phyloP scores from a whole-genome alignment of 1,284 basidiomycete species.

The Trametes polyzona region DNA sequence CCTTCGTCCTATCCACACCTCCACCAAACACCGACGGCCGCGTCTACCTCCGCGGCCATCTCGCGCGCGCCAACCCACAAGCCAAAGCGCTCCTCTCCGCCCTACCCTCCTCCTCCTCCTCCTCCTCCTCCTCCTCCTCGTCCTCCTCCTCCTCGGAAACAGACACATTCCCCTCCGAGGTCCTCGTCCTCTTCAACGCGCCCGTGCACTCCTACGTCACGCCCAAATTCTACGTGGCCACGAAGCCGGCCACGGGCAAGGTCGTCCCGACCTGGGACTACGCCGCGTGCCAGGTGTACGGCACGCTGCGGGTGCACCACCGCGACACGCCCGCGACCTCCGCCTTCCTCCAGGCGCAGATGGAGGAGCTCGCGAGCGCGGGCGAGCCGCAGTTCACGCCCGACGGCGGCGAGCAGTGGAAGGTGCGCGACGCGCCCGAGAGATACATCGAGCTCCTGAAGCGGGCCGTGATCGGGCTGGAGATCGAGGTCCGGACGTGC shows the following conservation, averaged over 20 bases:
- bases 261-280: conserved; percentile 37
- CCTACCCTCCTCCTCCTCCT: no score
- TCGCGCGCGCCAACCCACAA: conserved; percentile 36
- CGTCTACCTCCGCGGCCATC: conserved; percentile 31
- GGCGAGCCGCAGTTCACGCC: conserved; percentile 25
- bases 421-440: conserved; percentile 30
- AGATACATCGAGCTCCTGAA: conserved; percentile 30
- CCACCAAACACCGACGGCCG: not conserved
- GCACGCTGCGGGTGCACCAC: conserved; percentile 27
- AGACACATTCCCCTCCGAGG: conserved; percentile 12
- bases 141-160: not conserved
- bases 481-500: conserved; percentile 30
- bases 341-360: conserved; percentile 22
- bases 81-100: conserved; percentile 31
- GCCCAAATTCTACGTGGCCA: conserved; percentile 34
- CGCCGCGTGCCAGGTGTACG: conserved; percentile 34
- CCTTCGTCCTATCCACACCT: conserved; percentile 41
- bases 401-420: conserved; percentile 29
- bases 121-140: conserved; percentile 6
- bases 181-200: conserved; percentile 32
- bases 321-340: conserved; percentile 16
- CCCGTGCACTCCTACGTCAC: conserved; percentile 35
- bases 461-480: conserved; percentile 36
- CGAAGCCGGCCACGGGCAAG: conserved; percentile 34
- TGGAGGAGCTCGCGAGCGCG: conserved; percentile 20